phyloP scores from a whole-genome alignment of 2,329 filamentous ascomycete species.

The Lasiodiplodia hormozganensis region DNA sequence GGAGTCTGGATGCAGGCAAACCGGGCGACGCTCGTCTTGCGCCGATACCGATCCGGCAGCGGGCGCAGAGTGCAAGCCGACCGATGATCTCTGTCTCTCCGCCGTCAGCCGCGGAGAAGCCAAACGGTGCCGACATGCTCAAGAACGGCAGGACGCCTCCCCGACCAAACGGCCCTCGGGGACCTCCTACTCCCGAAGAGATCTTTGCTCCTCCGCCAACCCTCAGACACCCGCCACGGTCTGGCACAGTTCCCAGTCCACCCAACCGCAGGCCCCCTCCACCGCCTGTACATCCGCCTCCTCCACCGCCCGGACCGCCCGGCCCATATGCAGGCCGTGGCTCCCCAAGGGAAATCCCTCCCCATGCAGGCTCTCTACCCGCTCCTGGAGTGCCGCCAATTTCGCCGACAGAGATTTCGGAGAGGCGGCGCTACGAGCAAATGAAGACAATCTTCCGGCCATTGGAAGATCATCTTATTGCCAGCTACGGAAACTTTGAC shows the following conservation, averaged over 20 bases:
- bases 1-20: not conserved
- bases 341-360: slow-evolving; percentile 5
- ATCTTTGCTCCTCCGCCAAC: slow-evolving; percentile 18
- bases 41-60: slow-evolving; percentile 22
- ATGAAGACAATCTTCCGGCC: slow-evolving; percentile 72
- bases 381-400: slow-evolving; percentile 30
- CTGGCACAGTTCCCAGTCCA: slow-evolving; percentile 3
- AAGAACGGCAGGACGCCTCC: slow-evolving; percentile 3
- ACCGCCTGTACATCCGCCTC: slow-evolving; percentile 11
- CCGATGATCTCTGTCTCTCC: slow-evolving; percentile 28
- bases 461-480: slow-evolving; percentile 78
- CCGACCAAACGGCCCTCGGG: not conserved
- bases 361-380: not conserved
- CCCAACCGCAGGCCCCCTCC: slow-evolving; percentile 24
- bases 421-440: slow-evolving; percentile 41
- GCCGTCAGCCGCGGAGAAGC: not conserved
- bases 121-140: not conserved
- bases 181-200: slow-evolving; percentile 13
- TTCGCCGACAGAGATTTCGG: slow-evolving; percentile 36
- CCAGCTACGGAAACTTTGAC: slow-evolving; percentile 71
- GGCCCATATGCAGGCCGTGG: slow-evolving; percentile 13
- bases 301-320: slow-evolving; percentile 13
- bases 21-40: slow-evolving; percentile 7
- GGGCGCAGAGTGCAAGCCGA: slow-evolving; percentile 16
- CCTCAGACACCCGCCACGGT: slow-evolving; percentile 4